These are phyloP conservation scores for Podospora sp. DNA, from an alignment of 495 filamentous ascomycete species.

Conservation along the genomic window DNA sequence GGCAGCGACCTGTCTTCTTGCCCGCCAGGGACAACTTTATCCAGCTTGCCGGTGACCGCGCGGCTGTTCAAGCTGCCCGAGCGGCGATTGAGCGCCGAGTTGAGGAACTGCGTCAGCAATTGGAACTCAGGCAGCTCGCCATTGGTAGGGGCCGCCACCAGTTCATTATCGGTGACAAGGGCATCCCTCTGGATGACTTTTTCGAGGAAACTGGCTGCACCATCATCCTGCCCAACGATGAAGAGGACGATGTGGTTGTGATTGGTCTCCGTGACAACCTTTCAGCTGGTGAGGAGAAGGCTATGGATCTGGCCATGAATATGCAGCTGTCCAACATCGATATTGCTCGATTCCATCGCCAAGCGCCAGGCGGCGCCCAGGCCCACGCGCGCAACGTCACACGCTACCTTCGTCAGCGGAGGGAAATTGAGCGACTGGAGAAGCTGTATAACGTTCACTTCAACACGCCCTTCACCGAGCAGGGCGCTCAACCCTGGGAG, in stretches of 20 bases:
- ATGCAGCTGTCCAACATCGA: slow-evolving; percentile 82
- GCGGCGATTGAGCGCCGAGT: slow-evolving; percentile 77
- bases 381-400: slow-evolving; percentile 81
- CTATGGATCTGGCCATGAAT: slow-evolving; percentile 76
- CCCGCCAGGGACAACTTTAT: slow-evolving; percentile 73
- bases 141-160: slow-evolving; percentile 82
- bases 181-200: slow-evolving; percentile 78
- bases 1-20: slow-evolving; percentile 66
- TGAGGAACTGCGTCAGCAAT: slow-evolving; percentile 65
- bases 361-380: slow-evolving; percentile 69
- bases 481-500: slow-evolving; percentile 74
- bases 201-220: slow-evolving; percentile 87
- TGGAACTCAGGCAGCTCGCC: slow-evolving; percentile 71
- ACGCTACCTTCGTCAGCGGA: slow-evolving; percentile 76
- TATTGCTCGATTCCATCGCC: slow-evolving; percentile 72
- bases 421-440: slow-evolving; percentile 78
- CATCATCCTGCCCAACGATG: slow-evolving; percentile 73
- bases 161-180: slow-evolving; percentile 84
- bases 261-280: slow-evolving; percentile 76
- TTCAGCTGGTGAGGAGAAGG: slow-evolving; percentile 71
- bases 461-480: slow-evolving; percentile 64
- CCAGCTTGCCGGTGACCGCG: slow-evolving; percentile 80
- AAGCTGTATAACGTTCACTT: slow-evolving; percentile 77
- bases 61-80: slow-evolving; percentile 75
- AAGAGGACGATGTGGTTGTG: slow-evolving; percentile 75